Conservation (phyloP, 2,329 filamentous ascomycete species). For the Parasarocladium wereldwijsianum region DNA sequence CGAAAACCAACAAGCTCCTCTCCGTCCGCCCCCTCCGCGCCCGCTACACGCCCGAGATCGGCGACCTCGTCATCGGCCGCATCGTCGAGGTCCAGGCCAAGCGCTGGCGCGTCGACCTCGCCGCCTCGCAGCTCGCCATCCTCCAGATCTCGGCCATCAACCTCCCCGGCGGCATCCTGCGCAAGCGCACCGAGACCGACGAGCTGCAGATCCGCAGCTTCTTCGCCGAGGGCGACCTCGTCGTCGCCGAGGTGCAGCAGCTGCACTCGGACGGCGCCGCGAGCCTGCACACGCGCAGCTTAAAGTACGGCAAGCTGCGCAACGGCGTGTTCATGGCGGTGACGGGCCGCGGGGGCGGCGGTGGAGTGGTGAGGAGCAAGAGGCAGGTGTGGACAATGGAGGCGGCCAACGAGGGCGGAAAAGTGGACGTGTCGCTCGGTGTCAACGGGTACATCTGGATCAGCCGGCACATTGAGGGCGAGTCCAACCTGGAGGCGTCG, state of each 20-base stretch:
- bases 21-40: constrained; percentile 82
- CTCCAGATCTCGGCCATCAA: constrained; percentile 86
- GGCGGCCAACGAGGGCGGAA: constrained; percentile 36
- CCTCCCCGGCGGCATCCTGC: constrained; percentile 79
- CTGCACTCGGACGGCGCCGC: constrained; percentile 77
- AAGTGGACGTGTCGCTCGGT: constrained; percentile 75
- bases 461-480: constrained; percentile 60
- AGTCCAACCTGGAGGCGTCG: constrained; percentile 30
- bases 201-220: constrained; percentile 96
- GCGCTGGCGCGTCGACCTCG: constrained; percentile 91
- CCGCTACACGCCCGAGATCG: constrained; percentile 89
- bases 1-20: constrained; percentile 92
- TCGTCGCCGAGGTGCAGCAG: constrained; percentile 89
- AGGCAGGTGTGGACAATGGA: constrained; percentile 80
- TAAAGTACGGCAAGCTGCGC: constrained; percentile 90
- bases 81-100: constrained; percentile 90
- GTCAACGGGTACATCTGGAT: constrained; percentile 98
- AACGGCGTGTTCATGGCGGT: constrained; percentile 86
- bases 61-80: constrained; percentile 84
- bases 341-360: constrained; percentile 68
- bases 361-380: constrained; percentile 69
- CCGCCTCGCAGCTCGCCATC: constrained; percentile 67
- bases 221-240: constrained; percentile 84
- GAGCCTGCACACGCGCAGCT: constrained; percentile 71
- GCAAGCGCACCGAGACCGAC: constrained; percentile 85